These are phyloP conservation scores for Ogataea dorogensis DNA, from an alignment of 805 yeast genomes.

Conservation along the genomic window DNA sequence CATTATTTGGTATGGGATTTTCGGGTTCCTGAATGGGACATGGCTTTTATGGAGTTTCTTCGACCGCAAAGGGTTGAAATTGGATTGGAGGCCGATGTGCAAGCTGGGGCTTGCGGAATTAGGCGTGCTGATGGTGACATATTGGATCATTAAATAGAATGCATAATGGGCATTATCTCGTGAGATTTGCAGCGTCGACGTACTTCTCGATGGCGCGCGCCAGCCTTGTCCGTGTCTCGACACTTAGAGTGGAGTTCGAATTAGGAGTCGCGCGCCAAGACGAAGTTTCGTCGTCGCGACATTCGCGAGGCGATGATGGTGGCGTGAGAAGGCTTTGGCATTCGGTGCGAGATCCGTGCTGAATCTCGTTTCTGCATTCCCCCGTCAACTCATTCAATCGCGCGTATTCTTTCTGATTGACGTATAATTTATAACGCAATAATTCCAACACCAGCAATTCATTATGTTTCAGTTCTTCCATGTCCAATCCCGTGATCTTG, in stretches of 20 bases:
- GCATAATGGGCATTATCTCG: constrained; percentile 1
- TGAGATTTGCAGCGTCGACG: constrained; percentile 16
- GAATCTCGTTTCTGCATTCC: constrained; percentile 1
- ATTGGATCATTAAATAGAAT: constrained; percentile 6
- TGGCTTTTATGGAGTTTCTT: constrained; percentile 15
- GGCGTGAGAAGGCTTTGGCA: constrained; percentile 2
- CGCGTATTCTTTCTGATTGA: constrained; percentile 48
- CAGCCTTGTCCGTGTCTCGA: constrained; percentile 14
- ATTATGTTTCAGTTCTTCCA: constrained; percentile 43
- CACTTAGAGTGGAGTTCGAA: constrained; percentile 13
- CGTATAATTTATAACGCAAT: constrained; percentile 56
- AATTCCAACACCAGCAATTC: constrained; percentile 54
- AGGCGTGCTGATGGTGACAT: constrained; percentile 11
- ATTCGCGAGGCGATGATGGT: constrained; percentile 11
- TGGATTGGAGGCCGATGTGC: neutral
- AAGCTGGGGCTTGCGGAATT: constrained; percentile 1
- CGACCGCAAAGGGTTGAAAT: too few relatives aligned
- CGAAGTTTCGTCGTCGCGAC: constrained; percentile 8
- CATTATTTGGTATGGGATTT: constrained; percentile 36
- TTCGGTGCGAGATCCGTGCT: neutral
- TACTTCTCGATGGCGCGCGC: constrained; percentile 8
- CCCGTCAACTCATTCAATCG: constrained; percentile 23
- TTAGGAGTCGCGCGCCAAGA: constrained; percentile 7
- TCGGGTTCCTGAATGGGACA: constrained; percentile 32
- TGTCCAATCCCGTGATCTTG: constrained; percentile 63